phyloP scores from a whole-genome alignment of 495 filamentous ascomycete species.

The Penicillium bovifimosum region DNA sequence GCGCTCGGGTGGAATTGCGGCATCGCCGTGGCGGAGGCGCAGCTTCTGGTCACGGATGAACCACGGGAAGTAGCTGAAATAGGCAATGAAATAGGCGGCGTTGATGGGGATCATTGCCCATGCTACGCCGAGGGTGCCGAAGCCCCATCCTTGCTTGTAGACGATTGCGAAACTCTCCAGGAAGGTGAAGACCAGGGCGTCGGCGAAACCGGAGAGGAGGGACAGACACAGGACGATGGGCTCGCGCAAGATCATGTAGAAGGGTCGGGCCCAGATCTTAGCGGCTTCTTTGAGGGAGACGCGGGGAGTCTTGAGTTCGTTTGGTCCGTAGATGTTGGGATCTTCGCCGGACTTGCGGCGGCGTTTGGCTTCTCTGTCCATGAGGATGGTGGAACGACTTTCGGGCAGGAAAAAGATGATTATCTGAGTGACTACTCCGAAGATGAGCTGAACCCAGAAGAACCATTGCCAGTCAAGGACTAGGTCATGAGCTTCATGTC shows the following conservation, averaged over 20 bases:
- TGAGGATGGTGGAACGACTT: slow-evolving; percentile 59
- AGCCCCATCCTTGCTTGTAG: slow-evolving; percentile 57
- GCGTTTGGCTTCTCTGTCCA: slow-evolving; percentile 60
- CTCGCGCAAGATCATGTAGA: slow-evolving; percentile 68
- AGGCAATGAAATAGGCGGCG: slow-evolving; percentile 60
- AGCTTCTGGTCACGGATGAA: slow-evolving; percentile 46
- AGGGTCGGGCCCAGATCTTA: slow-evolving; percentile 61
- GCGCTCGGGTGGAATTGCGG: slow-evolving; percentile 22
- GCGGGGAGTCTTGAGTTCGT: slow-evolving; percentile 50
- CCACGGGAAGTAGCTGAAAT: slow-evolving; percentile 56
- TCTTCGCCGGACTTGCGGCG: slow-evolving; percentile 51
- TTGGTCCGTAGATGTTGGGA: slow-evolving; percentile 55
- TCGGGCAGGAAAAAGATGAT: slow-evolving; percentile 64
- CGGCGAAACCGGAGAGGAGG: slow-evolving; percentile 65
- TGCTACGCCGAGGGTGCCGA: slow-evolving; percentile 46
- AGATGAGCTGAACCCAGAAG: slow-evolving; percentile 76
- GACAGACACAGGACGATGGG: slow-evolving; percentile 68
- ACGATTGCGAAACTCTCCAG: slow-evolving; percentile 60
- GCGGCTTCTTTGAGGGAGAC: slow-evolving; percentile 51
- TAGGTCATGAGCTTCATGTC: not conserved
- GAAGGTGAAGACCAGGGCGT: slow-evolving; percentile 76
- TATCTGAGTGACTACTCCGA: slow-evolving; percentile 58
- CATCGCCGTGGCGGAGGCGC: slow-evolving; percentile 33
- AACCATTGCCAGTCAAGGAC: slow-evolving; percentile 64
- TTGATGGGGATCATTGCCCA: slow-evolving; percentile 57